These are phyloP conservation scores for Yamadazyma phyllophila DNA, from an alignment of 805 yeast genomes.

Conservation along the genomic window DNA sequence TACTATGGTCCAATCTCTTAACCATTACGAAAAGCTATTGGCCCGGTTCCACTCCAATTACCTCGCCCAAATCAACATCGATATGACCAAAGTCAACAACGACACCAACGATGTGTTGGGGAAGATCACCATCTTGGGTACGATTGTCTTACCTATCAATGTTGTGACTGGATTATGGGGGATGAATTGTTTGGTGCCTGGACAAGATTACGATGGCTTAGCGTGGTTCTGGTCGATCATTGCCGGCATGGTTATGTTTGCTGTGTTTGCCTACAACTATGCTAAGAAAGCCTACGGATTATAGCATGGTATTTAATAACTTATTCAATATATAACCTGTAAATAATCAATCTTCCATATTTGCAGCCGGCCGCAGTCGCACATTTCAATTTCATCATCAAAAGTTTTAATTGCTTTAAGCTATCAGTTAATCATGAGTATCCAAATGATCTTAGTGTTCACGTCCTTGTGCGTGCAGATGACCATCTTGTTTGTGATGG, in stretches of 20 bases:
- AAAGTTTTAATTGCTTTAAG: not conserved
- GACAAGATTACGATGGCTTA: slow-evolving; percentile 55
- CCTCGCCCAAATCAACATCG: slow-evolving; percentile 93
- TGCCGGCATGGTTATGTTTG: slow-evolving; percentile 32
- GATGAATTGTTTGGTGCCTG: slow-evolving; percentile 96
- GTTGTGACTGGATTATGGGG: slow-evolving; percentile 98
- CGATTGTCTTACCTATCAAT: slow-evolving; percentile 92
- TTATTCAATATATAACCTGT: not conserved
- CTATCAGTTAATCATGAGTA: slow-evolving; percentile 30
- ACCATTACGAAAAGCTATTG: slow-evolving; percentile 89
- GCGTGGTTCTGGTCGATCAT: slow-evolving; percentile 43
- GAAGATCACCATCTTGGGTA: slow-evolving; percentile 88
- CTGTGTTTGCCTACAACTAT: slow-evolving; percentile 38
- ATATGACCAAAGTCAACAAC: slow-evolving; percentile 95
- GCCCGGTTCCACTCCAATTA: slow-evolving; percentile 96
- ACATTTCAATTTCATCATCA: not conserved
- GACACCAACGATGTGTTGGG: slow-evolving; percentile 97
- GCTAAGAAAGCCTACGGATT: slow-evolving; percentile 41
- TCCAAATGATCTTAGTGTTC: slow-evolving; percentile 48
- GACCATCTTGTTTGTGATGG: slow-evolving; percentile 45
- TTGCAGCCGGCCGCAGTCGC: not conserved
- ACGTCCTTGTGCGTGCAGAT: slow-evolving; percentile 51
- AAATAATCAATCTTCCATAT: not conserved
- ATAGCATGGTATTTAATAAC: slow-evolving; percentile 13
- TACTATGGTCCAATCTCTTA: slow-evolving; percentile 93